phyloP scores from a whole-genome alignment of 306 rosid species.

The Rosa multiflora region DNA sequence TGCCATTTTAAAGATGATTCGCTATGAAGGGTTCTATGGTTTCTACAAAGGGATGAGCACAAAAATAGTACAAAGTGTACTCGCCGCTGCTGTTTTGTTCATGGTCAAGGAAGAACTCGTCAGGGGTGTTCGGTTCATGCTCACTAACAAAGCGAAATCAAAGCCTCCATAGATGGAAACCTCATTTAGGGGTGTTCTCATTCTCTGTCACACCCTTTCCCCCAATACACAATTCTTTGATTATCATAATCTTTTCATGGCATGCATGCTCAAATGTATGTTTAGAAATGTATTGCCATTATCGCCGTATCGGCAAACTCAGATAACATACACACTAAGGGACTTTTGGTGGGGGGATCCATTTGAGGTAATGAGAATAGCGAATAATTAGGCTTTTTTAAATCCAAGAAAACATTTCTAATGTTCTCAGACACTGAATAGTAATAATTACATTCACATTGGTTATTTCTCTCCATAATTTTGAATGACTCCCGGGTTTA shows the following conservation, averaged over 20 bases:
- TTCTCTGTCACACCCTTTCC: not conserved
- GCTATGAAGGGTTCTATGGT: conserved; percentile 71
- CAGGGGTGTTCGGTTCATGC: conserved; percentile 56
- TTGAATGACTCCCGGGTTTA: not conserved
- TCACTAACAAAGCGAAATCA: conserved; percentile 44
- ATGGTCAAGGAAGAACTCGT: conserved; percentile 95
- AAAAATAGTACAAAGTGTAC: conserved; percentile 85
- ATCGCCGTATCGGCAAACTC: not conserved
- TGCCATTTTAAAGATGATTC: conserved; percentile 85
- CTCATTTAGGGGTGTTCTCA: conserved; percentile 6
- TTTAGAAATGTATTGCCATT: conserved; percentile 15
- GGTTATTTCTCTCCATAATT: not conserved
- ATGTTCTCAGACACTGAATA: not conserved
- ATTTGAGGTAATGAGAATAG: not conserved
- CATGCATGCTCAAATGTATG: conserved; percentile 9
- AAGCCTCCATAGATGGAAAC: conserved; percentile 40
- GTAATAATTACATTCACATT: not conserved
- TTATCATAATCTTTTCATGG: conserved; percentile 18
- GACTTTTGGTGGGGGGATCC: not conserved
- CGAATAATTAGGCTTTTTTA: not conserved
- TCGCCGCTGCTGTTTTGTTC: conserved; percentile 96
- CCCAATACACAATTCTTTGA: not conserved
- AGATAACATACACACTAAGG: not conserved
- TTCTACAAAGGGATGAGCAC: conserved; percentile 97
- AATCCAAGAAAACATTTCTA: not conserved